Base-by-base conservation (phyloP, 225 moss, liverwort and hornwort genomes). In the Asterella californica region DNA sequence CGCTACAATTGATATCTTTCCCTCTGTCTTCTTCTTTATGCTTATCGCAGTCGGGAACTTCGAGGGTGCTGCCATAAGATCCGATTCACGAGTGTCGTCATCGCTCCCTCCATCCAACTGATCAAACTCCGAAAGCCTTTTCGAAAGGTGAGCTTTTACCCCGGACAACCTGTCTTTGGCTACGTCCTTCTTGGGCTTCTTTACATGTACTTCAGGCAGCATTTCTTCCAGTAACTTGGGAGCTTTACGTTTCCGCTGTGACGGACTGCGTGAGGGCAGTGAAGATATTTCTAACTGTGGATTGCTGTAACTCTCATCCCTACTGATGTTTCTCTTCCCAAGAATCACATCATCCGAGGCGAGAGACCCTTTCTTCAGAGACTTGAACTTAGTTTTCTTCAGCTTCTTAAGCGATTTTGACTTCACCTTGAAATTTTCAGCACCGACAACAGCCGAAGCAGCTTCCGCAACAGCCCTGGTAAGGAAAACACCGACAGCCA, bases 371-470 rank as follows among this genome's bases (percentile, higher is more conserved):
- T 90, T 91, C 81, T 89, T 84, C 79, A 97, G 75, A 70, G 93
- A 94, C 67, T 89, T 97, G 85, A 97, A 97, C 87, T 97, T 97
- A 6, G 92, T 87, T 76, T 90, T 92, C 88, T 97, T 94, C 79
- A 88, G 63, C 83, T 93, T 94, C 84, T 94, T 97, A 86, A 90
- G 82, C 30, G 89, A 88, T 77, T 85, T 90, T 30, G 90, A 85
- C 79, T 89, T 93, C 81, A 92, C 48, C 65, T 76, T 89, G 82
- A 93, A 90, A 76, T 84, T 89, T 73, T 97, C 94, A 21, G 89
- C 90, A 80, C 94, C 96, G 22, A 90, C 72, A 37, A 93, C 91
- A 25, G 93, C 83, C 74, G 90, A 91, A 9, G 93, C 92, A 76
- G 94, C 96, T 83, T 90, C 96, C 36, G 90, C 93, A 48, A 91